Base-by-base conservation (phyloP, 2,329 filamentous ascomycete species). In the Colletotrichum filicis region DNA sequence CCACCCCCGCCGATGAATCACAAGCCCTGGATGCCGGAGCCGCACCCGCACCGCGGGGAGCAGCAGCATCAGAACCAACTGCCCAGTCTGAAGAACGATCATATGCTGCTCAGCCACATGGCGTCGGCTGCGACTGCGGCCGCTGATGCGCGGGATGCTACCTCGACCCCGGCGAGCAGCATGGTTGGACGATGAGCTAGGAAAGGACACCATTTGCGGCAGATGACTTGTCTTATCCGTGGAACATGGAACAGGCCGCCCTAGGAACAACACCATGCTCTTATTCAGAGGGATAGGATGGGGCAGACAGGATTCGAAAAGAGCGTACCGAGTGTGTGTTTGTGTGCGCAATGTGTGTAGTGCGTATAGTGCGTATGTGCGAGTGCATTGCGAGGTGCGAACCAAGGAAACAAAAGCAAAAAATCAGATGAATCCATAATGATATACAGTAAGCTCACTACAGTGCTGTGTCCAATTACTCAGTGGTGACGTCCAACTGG, bases 81-180 rank as follows among this genome's bases (percentile, higher is more conserved):
- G 19, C 68, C 68, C 19, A 53, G 52, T 19, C 53, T 72, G 71
- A 75, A 76, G 74, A 76, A 76, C 69, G 71, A 78, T 35, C 74
- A 74, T 64, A 70, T 79, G 16, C 76, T 80, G 32, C 78, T 83
- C 57, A 82, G 81, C 58, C 82, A 82, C 60, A 80, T 84, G 61
- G 81, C 82, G 12, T 82, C 81, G 6, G 79, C 77, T 5, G 80
- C 81, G 22, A 78, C 79, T 16, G 79, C 79, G 11, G 78, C 76
- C 35, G 78, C 79, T 5, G 80, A 80, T 58, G 74, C 74, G 24
- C 61, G 74, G 26, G 74, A 74, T 37, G 68, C 60, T 19, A 69
- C 49, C 42, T 35, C 35, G 19, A 63, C 60, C 16, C 65, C 65
- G 32, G 55, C 73, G 7, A 58, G 64, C n/a, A 68, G 55, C 16